Conservation (phyloP, 1,139 yeast genomes). For the Kurtzmaniella quercitrusa region DNA sequence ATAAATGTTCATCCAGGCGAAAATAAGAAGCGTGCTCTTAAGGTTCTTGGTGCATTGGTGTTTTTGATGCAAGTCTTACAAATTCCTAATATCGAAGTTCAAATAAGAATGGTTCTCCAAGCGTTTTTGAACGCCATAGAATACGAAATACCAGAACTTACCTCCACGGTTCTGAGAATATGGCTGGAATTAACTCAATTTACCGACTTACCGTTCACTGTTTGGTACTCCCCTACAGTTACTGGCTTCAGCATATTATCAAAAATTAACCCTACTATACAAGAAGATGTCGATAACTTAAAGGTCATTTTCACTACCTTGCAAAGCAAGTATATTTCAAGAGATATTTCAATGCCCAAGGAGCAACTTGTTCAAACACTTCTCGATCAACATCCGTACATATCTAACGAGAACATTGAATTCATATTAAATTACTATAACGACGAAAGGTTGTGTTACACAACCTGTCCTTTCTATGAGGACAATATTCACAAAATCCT, state of each 20-base stretch:
- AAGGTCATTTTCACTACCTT: conserved; percentile 34
- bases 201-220: conserved; percentile 29
- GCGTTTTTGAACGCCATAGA: conserved; percentile 19
- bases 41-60: conserved; percentile 47
- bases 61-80: conserved; percentile 17
- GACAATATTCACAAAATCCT: conserved; percentile 43
- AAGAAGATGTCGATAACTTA: conserved; percentile 9
- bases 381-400: conserved; percentile 29
- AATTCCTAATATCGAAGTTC: not conserved
- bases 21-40: conserved; percentile 14
- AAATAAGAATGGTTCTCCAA: conserved; percentile 16
- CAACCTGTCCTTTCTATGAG: conserved; percentile 49
- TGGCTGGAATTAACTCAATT: not conserved
- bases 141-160: conserved; percentile 27
- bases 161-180: conserved; percentile 26
- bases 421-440: conserved; percentile 45
- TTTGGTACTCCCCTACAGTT: conserved; percentile 43
- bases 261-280: not conserved
- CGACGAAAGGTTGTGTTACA: conserved; percentile 44
- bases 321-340: conserved; percentile 9
- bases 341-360: conserved; percentile 20
- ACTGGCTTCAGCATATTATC: conserved; percentile 39
- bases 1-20: conserved; percentile 9
- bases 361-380: conserved; percentile 43
- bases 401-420: conserved; percentile 33